Conservation (phyloP, 805 yeast species). For the Candida pseudoglaebosa region DNA sequence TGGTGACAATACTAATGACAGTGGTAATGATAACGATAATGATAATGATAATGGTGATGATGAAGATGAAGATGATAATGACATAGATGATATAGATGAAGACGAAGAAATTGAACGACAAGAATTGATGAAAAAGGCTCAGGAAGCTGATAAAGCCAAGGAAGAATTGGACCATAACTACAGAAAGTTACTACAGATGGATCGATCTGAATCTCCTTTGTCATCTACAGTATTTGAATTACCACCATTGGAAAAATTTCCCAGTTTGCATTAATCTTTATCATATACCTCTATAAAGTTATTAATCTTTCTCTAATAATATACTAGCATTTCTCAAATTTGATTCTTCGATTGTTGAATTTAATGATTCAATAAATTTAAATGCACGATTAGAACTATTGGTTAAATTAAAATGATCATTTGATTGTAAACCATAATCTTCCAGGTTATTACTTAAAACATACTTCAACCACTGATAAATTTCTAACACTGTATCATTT, state of each 20-base stretch:
- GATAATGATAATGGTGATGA: conserved; percentile 5
- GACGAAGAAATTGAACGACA: conserved; percentile 11
- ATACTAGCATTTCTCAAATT: conserved; percentile 81
- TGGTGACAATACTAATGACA: conserved; percentile 4
- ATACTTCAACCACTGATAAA: conserved; percentile 67
- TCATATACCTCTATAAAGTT: not conserved
- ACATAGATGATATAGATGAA: conserved; percentile 6
- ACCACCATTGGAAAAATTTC: conserved; percentile 26
- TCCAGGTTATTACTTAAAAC: conserved; percentile 42
- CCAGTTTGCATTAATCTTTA: conserved; percentile 7
- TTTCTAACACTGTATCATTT: conserved; percentile 49
- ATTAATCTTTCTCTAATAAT: conserved; percentile 51
- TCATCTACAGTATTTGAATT: conserved; percentile 7
- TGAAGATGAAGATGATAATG: conserved; percentile 9
- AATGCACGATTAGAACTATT: conserved; percentile 33
- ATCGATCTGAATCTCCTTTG: not conserved
- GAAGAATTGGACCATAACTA: conserved; percentile 10
- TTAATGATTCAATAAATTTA: conserved; percentile 57
- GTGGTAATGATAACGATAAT: conserved; percentile 9
- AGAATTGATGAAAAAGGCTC: conserved; percentile 6
- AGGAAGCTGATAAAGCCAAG: conserved; percentile 5
- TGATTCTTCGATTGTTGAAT: conserved; percentile 62
- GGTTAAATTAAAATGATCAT: conserved; percentile 28
- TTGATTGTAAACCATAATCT: conserved; percentile 48
- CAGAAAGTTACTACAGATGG: conserved; percentile 9